Base-by-base conservation (phyloP, 2,329 filamentous ascomycete species). In the Epichloe brachyelytri region DNA sequence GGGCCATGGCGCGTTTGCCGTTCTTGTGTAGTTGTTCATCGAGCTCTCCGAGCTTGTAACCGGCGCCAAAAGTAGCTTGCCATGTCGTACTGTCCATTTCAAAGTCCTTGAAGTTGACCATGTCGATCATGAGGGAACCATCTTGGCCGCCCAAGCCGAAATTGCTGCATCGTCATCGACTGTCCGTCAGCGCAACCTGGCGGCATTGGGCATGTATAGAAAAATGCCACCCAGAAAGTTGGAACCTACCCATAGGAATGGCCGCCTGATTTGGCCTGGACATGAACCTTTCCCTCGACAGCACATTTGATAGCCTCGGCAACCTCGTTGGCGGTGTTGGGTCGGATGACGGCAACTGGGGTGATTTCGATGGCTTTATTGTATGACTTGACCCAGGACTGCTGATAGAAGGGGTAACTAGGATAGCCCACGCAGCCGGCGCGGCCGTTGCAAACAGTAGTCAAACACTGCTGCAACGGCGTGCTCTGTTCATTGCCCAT, bases 181-280 rank as follows among this genome's bases (percentile, higher is more conserved):
- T 30, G 30, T 11, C 30, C 11, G 30, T 30, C 30, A 30, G 30
- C 30, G 30, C 30, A 30, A 30, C 8, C 30, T 30, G 30, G 11
- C 30, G 10, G 30, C 30, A 30, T 30, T 4, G 10, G 30, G 3
- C 30, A 30, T 10, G 30, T 11, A 11, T 30, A 2, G 30, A 30
- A 10, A 30, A 11, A 30, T 30, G 8, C 8, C 30, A 4, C 30
- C 10, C 30, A 11, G 10, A 30, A 30, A 26, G 30, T 2, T 30
- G 30, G 10, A n/a, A 54, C 72, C 57, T 61, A 77, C 75, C 70
- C 80, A 55, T 81, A 85, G 0, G 79, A 83, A 58, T 85, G 82
- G 0, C 82, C 82, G 4, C 81, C 82, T 2, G 78, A 80, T 55
- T 73, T 77, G 20, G 81, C 75, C 59, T 83, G 79, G 0, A 84